A percentile compares a stretch with the other conserved stretches of the same genome.
Evolutionary conservation across 1,284 basidiomycete species (phyloP).

Genomic region (Mycosarcoma maydis): DNA sequence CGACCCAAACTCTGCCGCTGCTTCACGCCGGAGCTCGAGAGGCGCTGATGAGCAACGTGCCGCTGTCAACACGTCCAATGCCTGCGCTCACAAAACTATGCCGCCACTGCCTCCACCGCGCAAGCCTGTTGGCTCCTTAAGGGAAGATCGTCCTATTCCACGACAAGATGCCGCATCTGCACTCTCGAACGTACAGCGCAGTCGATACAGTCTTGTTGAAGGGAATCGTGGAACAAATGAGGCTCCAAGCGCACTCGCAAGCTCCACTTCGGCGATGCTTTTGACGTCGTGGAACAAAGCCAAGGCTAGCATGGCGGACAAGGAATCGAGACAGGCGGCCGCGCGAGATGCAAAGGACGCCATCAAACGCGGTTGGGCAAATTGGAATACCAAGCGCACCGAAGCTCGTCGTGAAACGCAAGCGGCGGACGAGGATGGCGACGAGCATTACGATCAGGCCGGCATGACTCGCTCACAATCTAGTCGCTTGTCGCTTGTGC

Average conservation of each 20-base stretch:
- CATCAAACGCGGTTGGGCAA: conserved; percentile 61
- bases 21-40: conserved; percentile 8
- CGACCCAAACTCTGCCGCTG: not conserved
- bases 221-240: conserved; percentile 9
- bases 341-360: conserved; percentile 64
- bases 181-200: conserved; percentile 35
- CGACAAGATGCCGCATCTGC: conserved; percentile 34
- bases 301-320: conserved; percentile 63
- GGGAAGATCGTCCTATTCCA: conserved; percentile 4
- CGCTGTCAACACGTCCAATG: not conserved
- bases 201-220: conserved; percentile 37
- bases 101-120: conserved; percentile 35
- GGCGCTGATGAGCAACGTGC: not conserved
- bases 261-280: conserved; percentile 31
- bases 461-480: conserved; percentile 31
- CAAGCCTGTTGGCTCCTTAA: conserved; percentile 4
- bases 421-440: conserved; percentile 7
- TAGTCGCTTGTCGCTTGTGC: conserved; percentile 36
- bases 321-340: conserved; percentile 57
- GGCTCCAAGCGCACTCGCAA: conserved; percentile 2
- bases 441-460: conserved; percentile 9
- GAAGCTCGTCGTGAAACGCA: conserved; percentile 21
- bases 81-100: conserved; percentile 6
- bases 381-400: conserved; percentile 54
- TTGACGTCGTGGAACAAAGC: conserved; percentile 59